A percentile compares a stretch with the other conserved stretches of the same genome.
These are phyloP conservation scores for Ottelia alismoides DNA, from an alignment of 106 monocot genomes.

Conservation along the genomic window DNA sequence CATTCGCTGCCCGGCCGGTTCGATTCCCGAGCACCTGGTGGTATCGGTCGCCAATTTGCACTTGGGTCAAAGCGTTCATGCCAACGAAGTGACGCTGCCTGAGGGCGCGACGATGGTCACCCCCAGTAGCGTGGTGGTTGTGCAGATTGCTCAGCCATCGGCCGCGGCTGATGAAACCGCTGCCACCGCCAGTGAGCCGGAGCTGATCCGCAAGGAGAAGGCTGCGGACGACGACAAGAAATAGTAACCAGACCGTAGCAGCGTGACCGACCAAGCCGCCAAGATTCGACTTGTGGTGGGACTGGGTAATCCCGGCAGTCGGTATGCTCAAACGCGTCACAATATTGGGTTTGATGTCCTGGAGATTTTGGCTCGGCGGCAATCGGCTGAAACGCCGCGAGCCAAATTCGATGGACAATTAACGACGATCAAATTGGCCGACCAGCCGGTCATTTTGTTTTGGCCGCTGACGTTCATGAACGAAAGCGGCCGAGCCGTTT, in stretches of 20 bases:
- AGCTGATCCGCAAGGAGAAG: not conserved
- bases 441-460: not conserved
- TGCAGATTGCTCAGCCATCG: not conserved
- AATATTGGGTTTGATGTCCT: not conserved
- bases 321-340: not conserved
- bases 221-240: not conserved
- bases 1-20: not conserved
- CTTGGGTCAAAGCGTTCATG: too few species aligned
- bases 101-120: not conserved
- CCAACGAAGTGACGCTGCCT: not conserved
- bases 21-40: too few species aligned
- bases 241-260: not conserved
- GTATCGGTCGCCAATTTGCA: too few species aligned
- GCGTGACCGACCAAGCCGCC: not conserved
- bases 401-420: not conserved
- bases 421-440: not conserved
- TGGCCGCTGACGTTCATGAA: not conserved
- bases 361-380: not conserved
- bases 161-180: not conserved
- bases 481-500: not conserved
- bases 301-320: not conserved
- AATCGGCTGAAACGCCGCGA: not conserved
- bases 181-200: not conserved
- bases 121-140: not conserved
- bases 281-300: not conserved